Base-by-base conservation (phyloP, 345 rosid genomes). In the Pistacia atlantica region DNA sequence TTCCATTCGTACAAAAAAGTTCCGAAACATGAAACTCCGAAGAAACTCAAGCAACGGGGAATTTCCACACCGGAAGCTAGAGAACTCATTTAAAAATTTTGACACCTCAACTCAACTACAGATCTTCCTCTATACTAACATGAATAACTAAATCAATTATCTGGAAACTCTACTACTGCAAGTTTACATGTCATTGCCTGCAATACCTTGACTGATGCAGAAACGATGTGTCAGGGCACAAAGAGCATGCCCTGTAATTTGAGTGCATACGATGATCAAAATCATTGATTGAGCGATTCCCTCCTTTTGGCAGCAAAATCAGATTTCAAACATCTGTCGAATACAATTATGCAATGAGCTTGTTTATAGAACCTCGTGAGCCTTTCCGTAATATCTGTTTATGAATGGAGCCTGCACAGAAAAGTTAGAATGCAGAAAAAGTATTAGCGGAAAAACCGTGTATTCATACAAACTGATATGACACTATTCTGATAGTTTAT, bases 321-420 rank as follows among this genome's bases (percentile, higher is more conserved):
- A 74, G 74, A 38, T 51, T 11, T 65, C 3, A 4, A 20, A 11
- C 0, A 25, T 37, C 69, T 64, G 6, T 33, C 37, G 35, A 18
- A 8, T 65, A 37, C 10, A 35, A 9, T 8, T 14, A 42, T 8
- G 16, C 35, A 20, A 54, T 28, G 51, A 18, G 65, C 28, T 67
- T 31, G 9, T 68, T 88, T 80, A 96, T 55, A 95, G 88, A 75
- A 93, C 79, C 80, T 92, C 86, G 9, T 92, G 92, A 11, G 99
- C 99, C 81, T 90, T 93, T 49, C 99, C 90, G 11, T 93, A 96
- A 70, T 96, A 96, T 76, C 99, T 83, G 86, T 93, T 96, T 69
- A 96, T 90, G 83, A 92, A 92, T 10, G 86, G 80, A 11, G 88
- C 88, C 98, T 96, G 93, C 93, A 78, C 78, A 57, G 48, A 1